Evolutionary conservation across 768 basidiomycete genomes (phyloP).

Genomic region (Cubamyces sp.): DNA sequence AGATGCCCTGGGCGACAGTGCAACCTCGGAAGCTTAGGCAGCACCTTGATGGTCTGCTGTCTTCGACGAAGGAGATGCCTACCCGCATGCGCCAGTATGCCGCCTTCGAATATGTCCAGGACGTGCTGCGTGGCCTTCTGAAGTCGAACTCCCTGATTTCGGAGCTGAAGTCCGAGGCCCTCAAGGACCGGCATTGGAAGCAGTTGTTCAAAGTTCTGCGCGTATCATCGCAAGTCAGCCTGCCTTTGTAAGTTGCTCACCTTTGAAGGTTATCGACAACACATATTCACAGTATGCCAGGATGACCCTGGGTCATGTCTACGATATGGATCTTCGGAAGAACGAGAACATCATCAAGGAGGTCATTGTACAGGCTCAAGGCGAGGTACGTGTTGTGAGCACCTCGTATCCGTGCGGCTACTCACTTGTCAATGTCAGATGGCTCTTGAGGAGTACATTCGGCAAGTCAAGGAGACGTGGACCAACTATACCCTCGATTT

Average conservation of each 20-base stretch:
- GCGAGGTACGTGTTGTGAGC: slow-evolving; percentile 64
- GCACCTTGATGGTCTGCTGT: slow-evolving; percentile 87
- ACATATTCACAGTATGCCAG: slow-evolving; percentile 41
- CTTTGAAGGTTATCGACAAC: not conserved
- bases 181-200: slow-evolving; percentile 98
- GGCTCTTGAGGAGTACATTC: slow-evolving; percentile 94
- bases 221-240: slow-evolving; percentile 72
- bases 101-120: slow-evolving; percentile 98
- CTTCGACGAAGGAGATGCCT: slow-evolving; percentile 98
- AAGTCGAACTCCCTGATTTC: slow-evolving; percentile 90
- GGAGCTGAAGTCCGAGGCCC: slow-evolving; percentile 94
- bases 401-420: slow-evolving; percentile 5
- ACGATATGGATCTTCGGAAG: slow-evolving; percentile 93
- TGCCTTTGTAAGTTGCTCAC: slow-evolving; percentile 60
- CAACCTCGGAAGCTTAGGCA: slow-evolving; percentile 95
- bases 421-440: slow-evolving; percentile 55
- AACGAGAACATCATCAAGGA: slow-evolving; percentile 93
- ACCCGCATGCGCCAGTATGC: slow-evolving; percentile 99
- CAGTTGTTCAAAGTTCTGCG: slow-evolving; percentile 90
- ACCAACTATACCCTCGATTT: slow-evolving; percentile 93
- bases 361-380: slow-evolving; percentile 95
- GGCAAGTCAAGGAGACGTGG: slow-evolving; percentile 97
- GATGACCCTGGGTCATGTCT: slow-evolving; percentile 95
- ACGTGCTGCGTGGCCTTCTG: slow-evolving; percentile 79
- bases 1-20: slow-evolving; percentile 88